Conservation (phyloP, 768 basidiomycete species). For the Strobilomyces confusus region DNA sequence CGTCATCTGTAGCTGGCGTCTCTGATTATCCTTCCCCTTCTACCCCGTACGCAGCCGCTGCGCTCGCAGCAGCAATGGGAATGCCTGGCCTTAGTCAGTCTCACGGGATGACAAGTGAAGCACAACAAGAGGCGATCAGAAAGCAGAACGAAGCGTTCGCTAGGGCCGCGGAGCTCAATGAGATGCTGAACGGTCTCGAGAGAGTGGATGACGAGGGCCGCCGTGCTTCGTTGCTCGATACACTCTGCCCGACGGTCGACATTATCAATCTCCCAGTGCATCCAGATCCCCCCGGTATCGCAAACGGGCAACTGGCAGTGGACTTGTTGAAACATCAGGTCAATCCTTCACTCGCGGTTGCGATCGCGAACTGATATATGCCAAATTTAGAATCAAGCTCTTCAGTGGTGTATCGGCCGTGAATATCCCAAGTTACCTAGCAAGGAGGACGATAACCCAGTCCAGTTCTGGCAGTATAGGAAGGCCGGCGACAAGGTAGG, state of each 20-base stretch:
- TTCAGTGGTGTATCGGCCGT: slow-evolving; percentile 79
- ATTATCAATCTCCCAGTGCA: slow-evolving; percentile 67
- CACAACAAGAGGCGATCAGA: slow-evolving; percentile 33
- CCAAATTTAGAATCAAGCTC: slow-evolving; percentile 61
- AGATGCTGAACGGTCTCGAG: slow-evolving; percentile 63
- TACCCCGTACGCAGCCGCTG: slow-evolving; percentile 14
- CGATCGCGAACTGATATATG: not conserved
- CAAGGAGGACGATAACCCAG: slow-evolving; percentile 62
- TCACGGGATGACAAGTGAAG: slow-evolving; percentile 20
- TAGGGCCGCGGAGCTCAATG: slow-evolving; percentile 64
- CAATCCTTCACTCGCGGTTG: not conserved
- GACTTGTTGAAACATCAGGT: slow-evolving; percentile 85
- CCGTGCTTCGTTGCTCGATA: slow-evolving; percentile 66
- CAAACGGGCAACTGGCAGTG: slow-evolving; percentile 61
- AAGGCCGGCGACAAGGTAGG: slow-evolving; percentile 53
- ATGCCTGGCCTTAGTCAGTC: slow-evolving; percentile 21
- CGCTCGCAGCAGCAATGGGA: slow-evolving; percentile 14
- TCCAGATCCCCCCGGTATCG: slow-evolving; percentile 66
- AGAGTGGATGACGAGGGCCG: slow-evolving; percentile 76
- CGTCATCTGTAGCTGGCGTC: slow-evolving; percentile 18
- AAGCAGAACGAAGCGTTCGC: slow-evolving; percentile 40
- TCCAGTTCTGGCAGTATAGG: slow-evolving; percentile 85
- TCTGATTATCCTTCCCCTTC: slow-evolving; percentile 11
- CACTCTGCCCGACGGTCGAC: slow-evolving; percentile 64
- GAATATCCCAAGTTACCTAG: slow-evolving; percentile 78